These are phyloP conservation scores for Liquidambar formosana DNA, from an alignment of 164 flowering plant genomes.

Conservation along the genomic window DNA sequence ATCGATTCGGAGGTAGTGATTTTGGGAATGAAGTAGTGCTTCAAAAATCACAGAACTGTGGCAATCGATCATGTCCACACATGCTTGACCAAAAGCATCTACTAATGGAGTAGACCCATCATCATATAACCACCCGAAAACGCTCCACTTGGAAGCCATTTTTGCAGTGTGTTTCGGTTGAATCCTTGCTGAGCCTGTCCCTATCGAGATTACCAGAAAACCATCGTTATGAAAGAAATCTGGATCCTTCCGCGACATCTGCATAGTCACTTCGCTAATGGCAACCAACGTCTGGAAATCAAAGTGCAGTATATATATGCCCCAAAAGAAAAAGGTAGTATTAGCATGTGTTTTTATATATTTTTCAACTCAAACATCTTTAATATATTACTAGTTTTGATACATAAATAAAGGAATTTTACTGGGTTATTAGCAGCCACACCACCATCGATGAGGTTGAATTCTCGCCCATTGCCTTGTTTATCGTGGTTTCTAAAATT, in stretches of 20 bases:
- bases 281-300: slow-evolving; percentile 58
- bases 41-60: slow-evolving; percentile 34
- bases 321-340: no score
- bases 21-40: slow-evolving; percentile 29
- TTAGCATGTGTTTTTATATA: no score
- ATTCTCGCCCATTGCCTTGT: slow-evolving; percentile 28
- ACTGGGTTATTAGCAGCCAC: slow-evolving; percentile 69
- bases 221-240: slow-evolving; percentile 39
- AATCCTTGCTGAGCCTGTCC: slow-evolving; percentile 46
- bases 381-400: not conserved
- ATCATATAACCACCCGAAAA: slow-evolving; percentile 38
- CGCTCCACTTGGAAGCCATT: slow-evolving; percentile 54
- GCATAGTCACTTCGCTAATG: slow-evolving; percentile 47
- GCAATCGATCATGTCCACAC: slow-evolving; percentile 42
- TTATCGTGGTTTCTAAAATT: slow-evolving; percentile 35
- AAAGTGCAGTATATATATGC: no score
- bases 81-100: slow-evolving; percentile 21
- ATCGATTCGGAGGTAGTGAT: slow-evolving; percentile 42
- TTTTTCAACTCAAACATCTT: no score
- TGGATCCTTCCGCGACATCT: slow-evolving; percentile 29
- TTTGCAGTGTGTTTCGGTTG: slow-evolving; percentile 42
- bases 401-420: not conserved
- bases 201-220: slow-evolving; percentile 56
- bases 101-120: slow-evolving; percentile 33
- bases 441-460: slow-evolving; percentile 71